These are phyloP conservation scores for Yarrowia sp. DNA, from an alignment of 805 yeast genomes.

Conservation along the genomic window DNA sequence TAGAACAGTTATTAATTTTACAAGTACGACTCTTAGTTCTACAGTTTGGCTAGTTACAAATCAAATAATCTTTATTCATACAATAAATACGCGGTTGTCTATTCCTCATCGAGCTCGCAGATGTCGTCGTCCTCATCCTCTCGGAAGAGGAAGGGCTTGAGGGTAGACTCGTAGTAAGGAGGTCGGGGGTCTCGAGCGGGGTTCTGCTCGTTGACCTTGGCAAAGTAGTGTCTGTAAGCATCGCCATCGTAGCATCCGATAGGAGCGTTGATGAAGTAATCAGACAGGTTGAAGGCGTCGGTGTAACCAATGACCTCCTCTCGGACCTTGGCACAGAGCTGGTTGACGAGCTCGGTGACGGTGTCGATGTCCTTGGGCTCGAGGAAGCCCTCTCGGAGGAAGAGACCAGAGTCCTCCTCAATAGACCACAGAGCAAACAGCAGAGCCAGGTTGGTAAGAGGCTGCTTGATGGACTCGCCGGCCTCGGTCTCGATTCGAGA, in stretches of 20 bases:
- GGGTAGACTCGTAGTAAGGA: constrained; percentile 48
- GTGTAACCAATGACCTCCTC: constrained; percentile 73
- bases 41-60: neutral
- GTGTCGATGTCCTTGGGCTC: constrained; percentile 49
- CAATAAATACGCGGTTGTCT: constrained; percentile 18
- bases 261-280: constrained; percentile 76
- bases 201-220: constrained; percentile 54
- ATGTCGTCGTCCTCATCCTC: constrained; percentile 31
- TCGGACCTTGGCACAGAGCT: constrained; percentile 53
- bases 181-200: constrained; percentile 50
- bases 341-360: constrained; percentile 46
- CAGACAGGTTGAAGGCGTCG: constrained; percentile 80
- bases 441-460: constrained; percentile 54
- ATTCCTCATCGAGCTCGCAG: constrained; percentile 24
- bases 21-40: no score
- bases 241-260: constrained; percentile 81
- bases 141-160: constrained; percentile 41
- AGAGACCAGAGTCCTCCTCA: constrained; percentile 68
- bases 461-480: constrained; percentile 46
- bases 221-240: constrained; percentile 74
- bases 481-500: constrained; percentile 39
- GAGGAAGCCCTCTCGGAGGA: constrained; percentile 62
- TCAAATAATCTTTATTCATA: neutral
- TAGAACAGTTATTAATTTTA: no score
- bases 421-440: constrained; percentile 65